Percentiles rank a stretch among this genome's conserved stretches.
Evolutionary conservation across 1,284 basidiomycete species (phyloP).

Genomic region (Chiua sp.): DNA sequence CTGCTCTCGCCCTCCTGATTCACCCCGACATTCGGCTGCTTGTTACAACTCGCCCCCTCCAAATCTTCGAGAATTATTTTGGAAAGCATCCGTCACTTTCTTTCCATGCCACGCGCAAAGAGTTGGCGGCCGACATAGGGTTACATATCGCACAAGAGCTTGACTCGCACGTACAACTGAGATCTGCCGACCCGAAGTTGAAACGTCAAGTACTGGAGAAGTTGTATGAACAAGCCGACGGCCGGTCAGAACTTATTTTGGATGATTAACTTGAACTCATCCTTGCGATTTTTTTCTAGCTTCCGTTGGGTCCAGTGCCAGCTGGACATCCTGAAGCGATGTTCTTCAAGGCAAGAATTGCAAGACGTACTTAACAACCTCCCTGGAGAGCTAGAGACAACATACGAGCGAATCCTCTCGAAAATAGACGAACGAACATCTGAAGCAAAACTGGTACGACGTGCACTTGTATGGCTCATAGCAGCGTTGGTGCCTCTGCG

Average conservation of each 20-base stretch:
- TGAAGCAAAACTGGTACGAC: background rate
- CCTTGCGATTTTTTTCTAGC: background rate
- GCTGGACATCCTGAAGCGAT: constrained; percentile 1
- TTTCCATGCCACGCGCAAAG: background rate
- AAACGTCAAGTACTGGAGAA: background rate
- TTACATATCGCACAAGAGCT: constrained; percentile 2
- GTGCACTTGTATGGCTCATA: background rate
- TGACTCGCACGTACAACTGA: background rate
- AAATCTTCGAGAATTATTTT: background rate
- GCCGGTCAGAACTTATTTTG: background rate
- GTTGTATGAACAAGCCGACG: background rate
- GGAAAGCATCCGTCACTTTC: background rate
- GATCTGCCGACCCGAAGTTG: background rate
- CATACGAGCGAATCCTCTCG: constrained; percentile 1
- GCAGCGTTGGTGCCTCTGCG: constrained; percentile 1
- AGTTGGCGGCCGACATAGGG: background rate
- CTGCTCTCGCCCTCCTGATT: background rate
- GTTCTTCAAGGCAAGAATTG: background rate
- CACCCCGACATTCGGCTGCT: background rate
- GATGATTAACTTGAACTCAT: background rate
- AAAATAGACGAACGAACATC: background rate
- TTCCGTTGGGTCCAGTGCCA: constrained; percentile 9
- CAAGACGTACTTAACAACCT: background rate
- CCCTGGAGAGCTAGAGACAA: background rate
- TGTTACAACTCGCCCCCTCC: background rate